Evolutionary conservation across 208 protist genomes (phyloP).

Genomic region (Leishmania aethiopica): DNA sequence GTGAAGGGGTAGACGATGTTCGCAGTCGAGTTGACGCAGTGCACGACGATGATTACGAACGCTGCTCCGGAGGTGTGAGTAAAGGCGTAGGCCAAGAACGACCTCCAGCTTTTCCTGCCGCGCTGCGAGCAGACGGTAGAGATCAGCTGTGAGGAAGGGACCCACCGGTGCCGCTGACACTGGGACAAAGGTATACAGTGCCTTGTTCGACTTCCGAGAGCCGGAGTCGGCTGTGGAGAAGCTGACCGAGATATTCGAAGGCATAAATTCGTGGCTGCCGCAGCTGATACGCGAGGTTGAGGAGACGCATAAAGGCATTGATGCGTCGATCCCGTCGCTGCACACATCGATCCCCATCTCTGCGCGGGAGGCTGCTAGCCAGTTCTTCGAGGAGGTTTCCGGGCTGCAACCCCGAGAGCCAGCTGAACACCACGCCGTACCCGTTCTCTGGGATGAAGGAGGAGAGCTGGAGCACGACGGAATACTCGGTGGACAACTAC

Average conservation of each 20-base stretch:
- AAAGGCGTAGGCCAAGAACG: conserved; percentile 55
- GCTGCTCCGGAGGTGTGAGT: conserved; percentile 42
- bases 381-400: conserved; percentile 58
- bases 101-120: conserved; percentile 60
- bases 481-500: conserved; percentile 59
- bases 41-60: conserved; percentile 47
- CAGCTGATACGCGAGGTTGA: conserved; percentile 59
- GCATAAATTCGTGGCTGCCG: conserved; percentile 77
- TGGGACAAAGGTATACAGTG: conserved; percentile 61
- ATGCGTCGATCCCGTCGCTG: conserved; percentile 29
- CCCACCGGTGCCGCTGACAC: conserved; percentile 36
- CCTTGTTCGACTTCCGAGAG: conserved; percentile 65
- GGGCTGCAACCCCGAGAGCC: conserved; percentile 82
- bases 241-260: conserved; percentile 65
- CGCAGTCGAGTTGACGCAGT: conserved; percentile 52
- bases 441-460: conserved; percentile 86
- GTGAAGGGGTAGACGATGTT: conserved; percentile 43
- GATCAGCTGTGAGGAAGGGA: conserved; percentile 54
- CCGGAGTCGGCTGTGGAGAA: conserved; percentile 51
- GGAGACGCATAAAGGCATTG: conserved; percentile 41
- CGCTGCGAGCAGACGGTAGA: conserved; percentile 68
- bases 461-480: conserved; percentile 84
- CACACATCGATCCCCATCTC: conserved; percentile 46
- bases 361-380: conserved; percentile 44
- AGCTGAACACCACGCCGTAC: conserved; percentile 78